phyloP scores from a whole-genome alignment of 352 stramenopile species.

The Phytophthora cryptogea region DNA sequence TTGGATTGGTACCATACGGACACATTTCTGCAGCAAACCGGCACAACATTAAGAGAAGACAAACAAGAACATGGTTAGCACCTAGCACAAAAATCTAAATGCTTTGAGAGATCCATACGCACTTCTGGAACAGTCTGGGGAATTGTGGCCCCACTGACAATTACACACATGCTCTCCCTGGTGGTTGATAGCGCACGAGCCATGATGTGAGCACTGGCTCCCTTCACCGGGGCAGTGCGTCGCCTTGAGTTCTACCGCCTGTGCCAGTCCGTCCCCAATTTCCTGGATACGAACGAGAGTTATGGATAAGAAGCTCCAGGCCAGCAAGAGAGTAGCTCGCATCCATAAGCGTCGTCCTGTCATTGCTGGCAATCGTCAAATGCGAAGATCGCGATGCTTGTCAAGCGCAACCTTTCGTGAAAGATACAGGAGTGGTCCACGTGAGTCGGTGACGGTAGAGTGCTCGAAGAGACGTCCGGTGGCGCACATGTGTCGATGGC shows the following conservation, averaged over 20 bases:
- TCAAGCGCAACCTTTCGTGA: slow-evolving; percentile 14
- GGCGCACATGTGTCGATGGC: not conserved
- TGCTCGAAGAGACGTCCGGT: slow-evolving; percentile 6
- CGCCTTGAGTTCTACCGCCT: slow-evolving; percentile 26
- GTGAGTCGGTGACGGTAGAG: slow-evolving; percentile 11
- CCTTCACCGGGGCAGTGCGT: slow-evolving; percentile 56
- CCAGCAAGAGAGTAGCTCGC: not conserved
- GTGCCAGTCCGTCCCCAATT: not conserved
- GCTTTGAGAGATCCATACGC: slow-evolving; percentile 7
- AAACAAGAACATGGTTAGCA: not conserved
- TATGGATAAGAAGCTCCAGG: slow-evolving; percentile 12
- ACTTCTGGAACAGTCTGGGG: slow-evolving; percentile 68
- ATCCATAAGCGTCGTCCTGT: not conserved
- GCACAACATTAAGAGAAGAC: not conserved
- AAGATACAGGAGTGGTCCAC: slow-evolving; percentile 29
- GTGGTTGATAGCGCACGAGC: slow-evolving; percentile 65
- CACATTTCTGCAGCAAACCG: slow-evolving; percentile 59
- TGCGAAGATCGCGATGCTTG: slow-evolving; percentile 15
- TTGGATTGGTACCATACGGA: slow-evolving; percentile 64
- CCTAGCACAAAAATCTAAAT: slow-evolving; percentile 1
- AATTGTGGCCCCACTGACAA: slow-evolving; percentile 74
- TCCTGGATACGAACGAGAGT: not conserved
- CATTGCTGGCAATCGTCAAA: slow-evolving; percentile 9
- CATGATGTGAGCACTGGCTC: slow-evolving; percentile 77
- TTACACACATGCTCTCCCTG: slow-evolving; percentile 75